Evolutionary conservation across 306 rosid species (phyloP), one percentile per base, ranked within the genome.

Genomic region (Trifolium pratense): DNA sequence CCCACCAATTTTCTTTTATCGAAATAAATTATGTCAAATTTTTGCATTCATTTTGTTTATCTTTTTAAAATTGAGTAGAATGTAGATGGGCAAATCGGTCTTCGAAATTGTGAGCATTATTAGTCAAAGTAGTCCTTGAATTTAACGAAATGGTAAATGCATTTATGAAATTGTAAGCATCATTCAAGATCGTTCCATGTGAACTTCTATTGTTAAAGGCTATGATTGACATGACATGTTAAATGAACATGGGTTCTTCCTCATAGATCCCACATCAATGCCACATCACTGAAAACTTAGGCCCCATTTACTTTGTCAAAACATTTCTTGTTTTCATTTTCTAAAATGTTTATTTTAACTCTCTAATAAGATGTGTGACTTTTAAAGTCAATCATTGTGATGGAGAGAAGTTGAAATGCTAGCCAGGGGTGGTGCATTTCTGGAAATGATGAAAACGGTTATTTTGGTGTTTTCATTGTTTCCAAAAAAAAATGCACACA

Each of bases 11-110:
- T 81, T 58, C 10, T 52, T 55, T 68, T 53, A 57, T 73, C 4
- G 52, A 68, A 45, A 48, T 45, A 23, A 74, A 49, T 57, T 10
- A 36, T 16, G 11, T 46, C 9, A 32, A 20, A 15, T 69, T 58
- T 72, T 42, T 34, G 37, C 11, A 2, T 32, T 55, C 34, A 0
- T 64, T 4, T 45, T 12, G 17, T 20, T 31, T 73, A 45, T 68
- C 45, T 43, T n/a, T 68, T 61, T 76, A 68, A 32, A 25, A 48
- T 43, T 46, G 13, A 15, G 66, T 59, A n/a, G n/a, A n/a, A n/a
- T n/a, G n/a, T n/a, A 40, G 32, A 15, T 31, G 31, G 6, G 42
- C 40, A 29, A 59, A 59, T 29, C 29, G 20, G 20, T 59, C 18
- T 23, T 29, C 6, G 1, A 59, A 58, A 59, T 59, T 31, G 20